Evolutionary conservation across 2,329 filamentous ascomycete species (phyloP), one percentile per base, ranked within the genome.

Genomic region (Fusarium tuaranense): DNA sequence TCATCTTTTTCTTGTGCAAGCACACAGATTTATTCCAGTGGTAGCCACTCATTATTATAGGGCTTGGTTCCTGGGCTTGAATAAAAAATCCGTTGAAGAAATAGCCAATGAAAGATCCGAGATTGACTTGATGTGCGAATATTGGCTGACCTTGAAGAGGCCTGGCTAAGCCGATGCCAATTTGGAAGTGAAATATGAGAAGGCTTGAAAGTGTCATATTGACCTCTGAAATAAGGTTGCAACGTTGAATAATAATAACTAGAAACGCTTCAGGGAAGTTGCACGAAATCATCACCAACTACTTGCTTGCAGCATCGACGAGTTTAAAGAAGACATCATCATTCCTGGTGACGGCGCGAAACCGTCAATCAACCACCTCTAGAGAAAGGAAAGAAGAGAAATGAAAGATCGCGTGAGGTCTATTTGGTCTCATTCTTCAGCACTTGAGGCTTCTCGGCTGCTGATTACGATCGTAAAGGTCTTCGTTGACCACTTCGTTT

Each of bases 1-100:
- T 57, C 27, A 36, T 34, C 30, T 22, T 57, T 36, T 34, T 57
- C 51, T 34, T 57, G 51, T 57, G 30, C 51, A 57, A 57, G 51
- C 12, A 57, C n/a, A 57, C 51, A 57, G 10, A 57, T 57, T 34
- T 57, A 34, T 55, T 55, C 51, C 30, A 57, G 18, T 22, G 16
- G 51, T 57, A 57, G 30, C 30, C 30, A 34, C 51, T 36, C 51
- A 57, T 57, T 57, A 22, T 22, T 36, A n/a, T 57, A 22, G 30
- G 51, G 51, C 30, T 55, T 55, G 48, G 10, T 32, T 55, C 18
- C 44, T 48, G 44, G 14, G 44, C 20, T 51, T 51, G 46, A 51
- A 51, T 51, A 13, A 3, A 51, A 51, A 51, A 30, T 13, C 16
- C 46, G 46, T 30, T 51, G 46, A 51, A 51, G 46, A 51, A 51